A percentile compares a stretch with the other conserved stretches of the same genome.
phyloP scores from a whole-genome alignment of 345 rosid genomes.

The Eucalyptus marginata region DNA sequence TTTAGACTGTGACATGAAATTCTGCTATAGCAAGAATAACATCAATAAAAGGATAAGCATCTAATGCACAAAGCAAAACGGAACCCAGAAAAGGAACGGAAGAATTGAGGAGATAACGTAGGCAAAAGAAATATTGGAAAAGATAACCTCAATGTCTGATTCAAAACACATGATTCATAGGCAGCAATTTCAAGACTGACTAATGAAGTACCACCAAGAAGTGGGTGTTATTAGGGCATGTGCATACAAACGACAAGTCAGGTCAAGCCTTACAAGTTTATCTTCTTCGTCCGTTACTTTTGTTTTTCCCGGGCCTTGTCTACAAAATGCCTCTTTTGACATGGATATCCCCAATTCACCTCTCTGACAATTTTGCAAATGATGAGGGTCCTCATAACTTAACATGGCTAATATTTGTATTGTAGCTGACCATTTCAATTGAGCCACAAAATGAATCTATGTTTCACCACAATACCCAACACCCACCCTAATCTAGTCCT shows the following conservation, averaged over 20 bases:
- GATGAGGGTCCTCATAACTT: background rate
- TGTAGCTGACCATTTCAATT: fast-evolving
- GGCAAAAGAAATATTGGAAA: background rate
- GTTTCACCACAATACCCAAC: background rate
- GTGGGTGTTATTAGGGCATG: background rate
- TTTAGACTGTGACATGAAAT: background rate
- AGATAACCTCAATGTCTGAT: background rate
- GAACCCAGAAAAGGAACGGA: fast-evolving
- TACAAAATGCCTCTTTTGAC: background rate
- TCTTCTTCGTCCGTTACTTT: fast-evolving
- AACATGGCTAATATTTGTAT: background rate
- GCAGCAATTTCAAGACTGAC: background rate
- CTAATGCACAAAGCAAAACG: background rate
- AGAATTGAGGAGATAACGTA: background rate
- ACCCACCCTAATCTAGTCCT: background rate
- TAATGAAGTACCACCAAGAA: background rate
- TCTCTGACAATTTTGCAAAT: background rate
- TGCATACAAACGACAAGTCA: fast-evolving
- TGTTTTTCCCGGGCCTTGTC: fast-evolving
- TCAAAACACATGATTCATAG: background rate
- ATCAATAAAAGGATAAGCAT: background rate
- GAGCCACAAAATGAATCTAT: background rate
- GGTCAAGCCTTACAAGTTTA: background rate
- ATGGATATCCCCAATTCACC: background rate
- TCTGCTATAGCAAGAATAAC: background rate